These are phyloP conservation scores for Pseudomicrostroma phylloplanum DNA, from an alignment of 1,284 basidiomycete species.

Conservation along the genomic window DNA sequence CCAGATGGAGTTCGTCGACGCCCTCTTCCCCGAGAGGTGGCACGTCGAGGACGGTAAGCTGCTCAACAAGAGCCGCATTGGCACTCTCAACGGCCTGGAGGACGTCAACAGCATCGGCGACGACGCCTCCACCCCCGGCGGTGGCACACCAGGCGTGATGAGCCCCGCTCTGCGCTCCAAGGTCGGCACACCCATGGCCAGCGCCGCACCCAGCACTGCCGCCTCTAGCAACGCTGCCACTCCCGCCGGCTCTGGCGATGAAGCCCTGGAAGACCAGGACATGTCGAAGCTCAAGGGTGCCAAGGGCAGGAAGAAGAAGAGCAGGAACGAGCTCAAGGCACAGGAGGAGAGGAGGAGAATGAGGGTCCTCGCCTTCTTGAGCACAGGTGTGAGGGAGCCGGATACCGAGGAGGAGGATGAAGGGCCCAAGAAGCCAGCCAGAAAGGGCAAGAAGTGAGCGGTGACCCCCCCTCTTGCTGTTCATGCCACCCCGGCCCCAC, in stretches of 20 bases:
- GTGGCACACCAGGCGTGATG: slow-evolving; percentile 61
- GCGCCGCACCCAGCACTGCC: slow-evolving; percentile 49
- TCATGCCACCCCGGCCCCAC: too few relatives aligned
- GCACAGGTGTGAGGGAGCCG: slow-evolving; percentile 40
- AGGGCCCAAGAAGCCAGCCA: not conserved
- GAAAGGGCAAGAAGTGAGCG: slow-evolving; percentile 1
- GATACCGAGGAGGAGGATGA: slow-evolving; percentile 46
- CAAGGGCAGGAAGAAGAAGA: slow-evolving; percentile 49
- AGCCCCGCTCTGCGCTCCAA: slow-evolving; percentile 52
- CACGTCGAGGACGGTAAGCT: slow-evolving; percentile 66
- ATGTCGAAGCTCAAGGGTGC: slow-evolving; percentile 49
- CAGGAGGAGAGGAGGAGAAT: slow-evolving; percentile 47
- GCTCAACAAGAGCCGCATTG: slow-evolving; percentile 79
- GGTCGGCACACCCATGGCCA: slow-evolving; percentile 48
- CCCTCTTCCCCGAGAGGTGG: slow-evolving; percentile 59
- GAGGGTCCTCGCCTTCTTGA: slow-evolving; percentile 42
- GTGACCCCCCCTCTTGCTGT: too few relatives aligned
- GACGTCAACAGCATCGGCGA: slow-evolving; percentile 42
- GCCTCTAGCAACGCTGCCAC: slow-evolving; percentile 50
- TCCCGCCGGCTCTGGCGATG: slow-evolving; percentile 53
- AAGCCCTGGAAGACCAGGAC: slow-evolving; percentile 41
- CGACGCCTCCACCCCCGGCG: slow-evolving; percentile 62
- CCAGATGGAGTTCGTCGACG: slow-evolving; percentile 57
- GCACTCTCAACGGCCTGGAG: slow-evolving; percentile 70
- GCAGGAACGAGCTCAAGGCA: slow-evolving; percentile 48